Base-by-base conservation (phyloP, 2,329 filamentous ascomycete species). In the Hortaea sp. region DNA sequence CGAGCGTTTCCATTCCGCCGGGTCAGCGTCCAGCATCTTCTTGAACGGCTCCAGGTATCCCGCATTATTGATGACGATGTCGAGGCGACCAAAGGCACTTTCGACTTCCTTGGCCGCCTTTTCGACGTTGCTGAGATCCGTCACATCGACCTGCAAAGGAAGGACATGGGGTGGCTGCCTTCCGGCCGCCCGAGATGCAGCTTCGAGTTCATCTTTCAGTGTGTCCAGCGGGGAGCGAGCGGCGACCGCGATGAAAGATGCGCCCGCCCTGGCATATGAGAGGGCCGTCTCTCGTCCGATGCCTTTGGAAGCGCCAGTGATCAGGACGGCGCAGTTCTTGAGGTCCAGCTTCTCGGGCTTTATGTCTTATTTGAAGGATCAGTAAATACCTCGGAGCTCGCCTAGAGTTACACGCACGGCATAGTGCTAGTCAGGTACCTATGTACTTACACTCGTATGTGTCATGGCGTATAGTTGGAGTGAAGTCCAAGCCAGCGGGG, bases 251-350 rank as follows among this genome's bases (percentile, higher is more conserved):
- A 83, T 76, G 29, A 63, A 59, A 0, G 70, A 67, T 29, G 71
- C 73, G 4, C 74, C 73, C 4, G 77, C 76, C 52, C 64, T 64
- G 13, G 77, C 78, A 53, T 72, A 82, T 7, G 74, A 71, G n/a
- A 75, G 56, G 1, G 76, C 77, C 3, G 71, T 75, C 10, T 71
- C 68, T 2, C 65, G 66, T 5, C 79, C 78, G 32, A 62, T 52
- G 35, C 58, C 58, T 42, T 49, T 48, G 12, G 53, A 54, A 7
- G 54, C 56, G 6, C 77, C 78, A 0, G 71, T 77, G 43, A 82
- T 71, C 47, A 82, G 67, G 40, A 75, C 63, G 4, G 62, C 56
- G 50, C 69, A 69, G 30, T 66, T 66, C 7, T 54, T 43, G 29
- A 73, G 66, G 49, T 71, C 53, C 6, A 29, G 32, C 7, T 39